phyloP scores from a whole-genome alignment of 148 eudicot genomes.

The Chenopodium suecicum region DNA sequence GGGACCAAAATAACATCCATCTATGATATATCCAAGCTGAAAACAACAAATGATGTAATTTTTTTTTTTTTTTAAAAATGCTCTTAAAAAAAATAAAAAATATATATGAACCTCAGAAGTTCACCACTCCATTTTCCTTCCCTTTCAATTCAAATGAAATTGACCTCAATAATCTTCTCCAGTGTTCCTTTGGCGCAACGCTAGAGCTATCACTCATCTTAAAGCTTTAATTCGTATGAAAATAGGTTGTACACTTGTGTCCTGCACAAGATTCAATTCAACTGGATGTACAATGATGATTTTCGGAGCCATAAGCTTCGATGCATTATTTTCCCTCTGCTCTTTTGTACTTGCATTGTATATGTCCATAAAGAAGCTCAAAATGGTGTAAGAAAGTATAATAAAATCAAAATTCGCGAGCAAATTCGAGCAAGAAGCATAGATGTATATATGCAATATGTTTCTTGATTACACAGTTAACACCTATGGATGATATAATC shows the following conservation, averaged over 20 bases:
- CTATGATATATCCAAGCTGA: background rate
- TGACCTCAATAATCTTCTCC: background rate
- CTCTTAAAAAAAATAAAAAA: too few relatives aligned
- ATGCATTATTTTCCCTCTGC: background rate
- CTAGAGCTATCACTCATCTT: background rate
- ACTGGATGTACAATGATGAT: too few relatives aligned
- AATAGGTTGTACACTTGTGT: too few relatives aligned
- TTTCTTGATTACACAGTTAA: background rate
- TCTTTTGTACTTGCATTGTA: too few relatives aligned
- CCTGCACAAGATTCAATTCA: too few relatives aligned
- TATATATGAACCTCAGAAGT: background rate
- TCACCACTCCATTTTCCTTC: background rate
- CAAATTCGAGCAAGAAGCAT: background rate
- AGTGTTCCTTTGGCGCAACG: background rate
- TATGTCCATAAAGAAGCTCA: too few relatives aligned
- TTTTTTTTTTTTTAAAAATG: too few relatives aligned
- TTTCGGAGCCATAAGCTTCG: background rate
- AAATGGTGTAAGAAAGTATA: background rate
- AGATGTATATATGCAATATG: slow-evolving; percentile 14
- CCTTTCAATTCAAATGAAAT: background rate
- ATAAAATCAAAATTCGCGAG: background rate
- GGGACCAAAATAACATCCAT: slow-evolving; percentile 3
- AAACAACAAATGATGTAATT: too few relatives aligned
- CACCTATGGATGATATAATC: background rate
- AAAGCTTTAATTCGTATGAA: too few relatives aligned